Conservation (phyloP, 1,139 yeast genomes). For the Barnettozyma hawaiiensis region DNA sequence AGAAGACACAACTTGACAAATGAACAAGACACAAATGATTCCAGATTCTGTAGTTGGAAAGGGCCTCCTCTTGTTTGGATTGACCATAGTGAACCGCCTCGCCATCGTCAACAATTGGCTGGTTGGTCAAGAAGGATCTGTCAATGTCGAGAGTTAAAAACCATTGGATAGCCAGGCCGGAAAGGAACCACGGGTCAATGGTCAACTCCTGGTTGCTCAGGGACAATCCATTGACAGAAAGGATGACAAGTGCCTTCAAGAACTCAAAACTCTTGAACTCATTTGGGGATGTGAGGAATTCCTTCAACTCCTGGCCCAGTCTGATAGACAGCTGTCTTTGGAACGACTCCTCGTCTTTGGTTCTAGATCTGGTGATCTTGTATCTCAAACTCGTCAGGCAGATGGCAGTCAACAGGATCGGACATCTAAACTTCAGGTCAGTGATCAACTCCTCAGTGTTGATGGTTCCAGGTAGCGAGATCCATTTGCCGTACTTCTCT, state of each 20-base stretch:
- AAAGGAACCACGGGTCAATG: slow-evolving; percentile 25
- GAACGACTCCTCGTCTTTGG: slow-evolving; percentile 10
- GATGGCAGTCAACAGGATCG: slow-evolving; percentile 60
- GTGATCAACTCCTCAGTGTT: slow-evolving; percentile 47
- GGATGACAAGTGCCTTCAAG: slow-evolving; percentile 22
- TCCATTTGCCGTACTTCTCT: slow-evolving; percentile 67
- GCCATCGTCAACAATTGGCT: slow-evolving; percentile 5
- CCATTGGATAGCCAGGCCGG: slow-evolving; percentile 24
- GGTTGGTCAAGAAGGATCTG: slow-evolving; percentile 11
- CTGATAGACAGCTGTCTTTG: slow-evolving; percentile 17
- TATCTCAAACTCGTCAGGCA: slow-evolving; percentile 36
- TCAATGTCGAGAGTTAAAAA: slow-evolving; percentile 23
- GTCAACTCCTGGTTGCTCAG: slow-evolving; percentile 15
- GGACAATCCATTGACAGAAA: slow-evolving; percentile 23
- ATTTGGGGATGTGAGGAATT: slow-evolving; percentile 18
- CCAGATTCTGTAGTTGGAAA: slow-evolving; percentile 47
- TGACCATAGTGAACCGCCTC: slow-evolving; percentile 12
- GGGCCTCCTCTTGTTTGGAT: slow-evolving; percentile 6
- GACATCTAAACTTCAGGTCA: slow-evolving; percentile 48
- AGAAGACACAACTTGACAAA: slow-evolving; percentile 58
- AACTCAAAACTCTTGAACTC: slow-evolving; percentile 14
- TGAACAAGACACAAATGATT: slow-evolving; percentile 72
- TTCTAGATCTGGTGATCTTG: slow-evolving; percentile 12
- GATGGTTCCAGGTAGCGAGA: slow-evolving; percentile 56
- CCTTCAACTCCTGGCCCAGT: slow-evolving; percentile 18